Evolutionary conservation across 805 yeast species (phyloP), one percentile per base, ranked within the genome.

Genomic region (Lipomyces sp.): DNA sequence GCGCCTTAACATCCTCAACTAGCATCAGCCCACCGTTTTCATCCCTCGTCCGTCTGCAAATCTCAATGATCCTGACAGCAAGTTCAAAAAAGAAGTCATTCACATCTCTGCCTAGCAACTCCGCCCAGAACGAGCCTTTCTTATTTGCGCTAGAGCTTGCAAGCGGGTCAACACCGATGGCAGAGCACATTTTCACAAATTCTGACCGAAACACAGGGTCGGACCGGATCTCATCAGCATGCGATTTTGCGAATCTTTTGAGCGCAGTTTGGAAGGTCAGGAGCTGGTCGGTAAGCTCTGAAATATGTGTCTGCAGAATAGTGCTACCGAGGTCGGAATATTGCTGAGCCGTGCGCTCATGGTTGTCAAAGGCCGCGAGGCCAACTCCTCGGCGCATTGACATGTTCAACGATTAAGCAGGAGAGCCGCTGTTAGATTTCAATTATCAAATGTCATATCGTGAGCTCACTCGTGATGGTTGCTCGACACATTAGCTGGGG

Each of bases 121-220:
- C 76, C 13, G 83, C 74, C 75, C 79, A 79, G 32, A 78, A 66
- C 7, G 80, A 76, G n/a, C 73, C 71, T 53, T 71, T 66, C 18
- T 69, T 73, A 45, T 73, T 69, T 2, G 74, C 70, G 24, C 76
- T 68, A 11, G 76, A 73, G 33, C 71, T 62, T 2, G 81, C 80
- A 34, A 93, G 76, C 0, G 97, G 95, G 75, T 93, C 97, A 24
- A 92, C 87, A 0, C 97, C 97, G 35, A 92, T 87, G 71, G 87
- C 85, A 3, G 84, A 80, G 73, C 97, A 92, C 80, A 93, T 87
- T 65, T 84, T 83, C 48, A 90, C 86, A 76, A 92, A 91, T 74
- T 90, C 88, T 35, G 83, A 79, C 37, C 96, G 80, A 73, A 92
- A 84, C 64, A 85, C 85, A 0, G 87, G 82, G 74, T 90, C 88